phyloP scores from a whole-genome alignment of 371 early-diverging fungal species.

The Circinella umbellata region DNA sequence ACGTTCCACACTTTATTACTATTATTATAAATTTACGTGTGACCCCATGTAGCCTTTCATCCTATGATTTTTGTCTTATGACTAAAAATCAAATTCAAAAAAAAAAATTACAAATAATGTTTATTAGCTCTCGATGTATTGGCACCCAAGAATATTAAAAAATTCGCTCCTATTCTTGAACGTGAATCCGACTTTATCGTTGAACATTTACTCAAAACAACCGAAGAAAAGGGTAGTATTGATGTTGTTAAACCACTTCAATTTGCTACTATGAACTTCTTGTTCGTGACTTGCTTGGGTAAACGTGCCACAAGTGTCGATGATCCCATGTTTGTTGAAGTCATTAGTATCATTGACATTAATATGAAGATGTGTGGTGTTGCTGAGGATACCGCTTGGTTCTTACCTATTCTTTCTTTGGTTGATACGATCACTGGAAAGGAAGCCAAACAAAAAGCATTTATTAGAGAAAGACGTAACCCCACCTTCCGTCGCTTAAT shows the following conservation, averaged over 20 bases:
- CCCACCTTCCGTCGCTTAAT: slow-evolving; percentile 17
- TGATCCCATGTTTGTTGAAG: slow-evolving; percentile 20
- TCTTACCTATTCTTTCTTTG: slow-evolving; percentile 23
- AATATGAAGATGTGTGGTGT: slow-evolving; percentile 18
- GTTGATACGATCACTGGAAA: slow-evolving; percentile 13
- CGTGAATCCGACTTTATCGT: slow-evolving; percentile 15
- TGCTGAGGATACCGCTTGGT: slow-evolving; percentile 21
- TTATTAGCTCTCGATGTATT: slow-evolving; percentile 17
- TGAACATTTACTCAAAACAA: slow-evolving; percentile 9
- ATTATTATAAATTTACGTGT: background rate
- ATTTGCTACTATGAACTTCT: slow-evolving; percentile 20
- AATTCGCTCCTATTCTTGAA: slow-evolving; percentile 13
- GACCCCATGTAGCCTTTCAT: background rate
- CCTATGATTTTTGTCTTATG: too few species aligned
- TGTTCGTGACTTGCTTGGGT: slow-evolving; percentile 16
- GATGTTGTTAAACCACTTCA: slow-evolving; percentile 21
- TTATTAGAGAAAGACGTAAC: slow-evolving; percentile 16
- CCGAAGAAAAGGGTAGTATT: slow-evolving; percentile 12
- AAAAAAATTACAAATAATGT: too few species aligned
- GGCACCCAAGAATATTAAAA: slow-evolving; percentile 22
- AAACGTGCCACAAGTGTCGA: slow-evolving; percentile 16
- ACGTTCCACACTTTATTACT: background rate
- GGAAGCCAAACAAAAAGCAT: slow-evolving; percentile 8
- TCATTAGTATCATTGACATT: slow-evolving; percentile 13
- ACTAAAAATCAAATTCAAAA: too few species aligned